phyloP scores from a whole-genome alignment of 1,284 basidiomycete genomes.

The Afroboletus lepidellus region DNA sequence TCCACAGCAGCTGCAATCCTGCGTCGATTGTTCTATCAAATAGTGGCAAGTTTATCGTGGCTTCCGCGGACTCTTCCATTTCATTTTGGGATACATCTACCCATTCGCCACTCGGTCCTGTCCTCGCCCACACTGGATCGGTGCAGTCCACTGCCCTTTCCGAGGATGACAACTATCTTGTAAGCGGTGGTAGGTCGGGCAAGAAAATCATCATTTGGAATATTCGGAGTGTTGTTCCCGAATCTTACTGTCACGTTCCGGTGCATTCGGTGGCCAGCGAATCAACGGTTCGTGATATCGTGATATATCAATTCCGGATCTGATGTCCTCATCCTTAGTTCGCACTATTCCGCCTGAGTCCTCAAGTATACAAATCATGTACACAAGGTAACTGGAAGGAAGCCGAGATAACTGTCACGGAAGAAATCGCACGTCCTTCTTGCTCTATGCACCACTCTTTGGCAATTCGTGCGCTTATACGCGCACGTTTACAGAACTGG shows the following conservation, averaged over 20 bases:
- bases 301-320: background rate
- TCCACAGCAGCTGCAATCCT: background rate
- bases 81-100: slow-evolving; percentile 15
- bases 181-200: slow-evolving; percentile 5
- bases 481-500: background rate
- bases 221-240: background rate
- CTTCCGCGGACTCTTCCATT: background rate
- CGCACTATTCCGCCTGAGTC: background rate
- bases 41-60: slow-evolving; percentile 11
- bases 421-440: background rate
- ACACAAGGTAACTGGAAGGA: background rate
- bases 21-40: slow-evolving; percentile 8
- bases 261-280: background rate
- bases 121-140: slow-evolving; percentile 7
- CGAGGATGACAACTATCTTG: slow-evolving; percentile 1
- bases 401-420: slow-evolving; percentile 1
- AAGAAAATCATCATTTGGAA: slow-evolving; percentile 9
- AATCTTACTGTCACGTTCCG: background rate
- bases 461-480: background rate
- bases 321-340: background rate
- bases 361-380: background rate
- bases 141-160: slow-evolving; percentile 14
- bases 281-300: background rate
- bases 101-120: slow-evolving; percentile 4
- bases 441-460: background rate